A percentile compares a stretch with the other conserved stretches of the same genome.
phyloP scores from a whole-genome alignment of 371 early-diverging fungal species.

The Mortierella sp. region DNA sequence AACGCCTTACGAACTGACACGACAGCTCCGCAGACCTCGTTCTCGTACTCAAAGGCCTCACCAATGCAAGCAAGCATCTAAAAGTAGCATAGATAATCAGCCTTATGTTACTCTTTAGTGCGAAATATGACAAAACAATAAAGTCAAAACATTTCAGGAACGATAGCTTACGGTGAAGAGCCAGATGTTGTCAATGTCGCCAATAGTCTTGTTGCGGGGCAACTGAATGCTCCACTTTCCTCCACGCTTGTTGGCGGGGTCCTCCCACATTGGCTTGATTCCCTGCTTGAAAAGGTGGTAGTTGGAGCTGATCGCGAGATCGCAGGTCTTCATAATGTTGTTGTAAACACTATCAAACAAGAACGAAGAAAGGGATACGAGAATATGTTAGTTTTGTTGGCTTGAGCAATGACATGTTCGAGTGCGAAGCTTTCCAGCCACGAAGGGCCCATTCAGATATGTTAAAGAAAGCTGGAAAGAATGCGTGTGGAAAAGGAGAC shows the following conservation, averaged over 20 bases:
- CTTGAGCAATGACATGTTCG: no score
- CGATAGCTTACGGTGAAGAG: conserved; percentile 76
- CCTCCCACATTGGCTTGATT: conserved; percentile 99
- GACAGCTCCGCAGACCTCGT: conserved; percentile 94
- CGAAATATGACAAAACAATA: no score
- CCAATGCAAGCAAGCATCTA: conserved; percentile 93
- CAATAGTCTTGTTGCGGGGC: conserved; percentile 77
- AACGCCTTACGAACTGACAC: conserved; percentile 86
- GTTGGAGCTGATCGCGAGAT: conserved; percentile 87
- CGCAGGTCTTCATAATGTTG: conserved; percentile 86
- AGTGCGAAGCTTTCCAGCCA: no score
- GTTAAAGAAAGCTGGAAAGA: not conserved
- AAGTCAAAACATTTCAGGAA: not conserved
- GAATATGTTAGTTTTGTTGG: not conserved
- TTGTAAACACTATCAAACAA: conserved; percentile 81
- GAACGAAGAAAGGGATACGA: not conserved
- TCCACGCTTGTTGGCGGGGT: conserved; percentile 94
- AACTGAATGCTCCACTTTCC: conserved; percentile 96
- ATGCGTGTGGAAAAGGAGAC: not conserved
- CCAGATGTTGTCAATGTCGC: conserved; percentile 89
- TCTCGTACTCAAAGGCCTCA: conserved; percentile 84
- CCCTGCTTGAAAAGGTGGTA: conserved; percentile 98
- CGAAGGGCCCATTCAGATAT: no score
- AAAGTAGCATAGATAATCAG: conserved; percentile 2
- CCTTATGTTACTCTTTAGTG: not conserved